These are phyloP conservation scores for Penicillium coprophilum DNA, from an alignment of 495 filamentous ascomycete species.

Conservation along the genomic window DNA sequence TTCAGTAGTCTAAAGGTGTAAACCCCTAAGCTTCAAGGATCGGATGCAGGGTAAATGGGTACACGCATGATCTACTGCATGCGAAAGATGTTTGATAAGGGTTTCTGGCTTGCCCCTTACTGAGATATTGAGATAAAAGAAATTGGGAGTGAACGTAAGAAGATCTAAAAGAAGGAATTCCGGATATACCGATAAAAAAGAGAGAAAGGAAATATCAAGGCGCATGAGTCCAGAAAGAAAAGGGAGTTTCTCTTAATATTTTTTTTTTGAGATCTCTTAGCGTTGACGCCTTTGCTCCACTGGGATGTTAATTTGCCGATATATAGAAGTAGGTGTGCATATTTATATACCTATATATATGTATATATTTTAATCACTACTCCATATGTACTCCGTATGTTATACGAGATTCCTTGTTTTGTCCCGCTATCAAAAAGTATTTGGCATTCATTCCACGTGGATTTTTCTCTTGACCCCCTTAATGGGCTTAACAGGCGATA, in stretches of 20 bases:
- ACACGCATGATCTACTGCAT: conserved; percentile 29
- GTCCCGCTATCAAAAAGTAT: not conserved
- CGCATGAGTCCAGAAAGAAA: not conserved
- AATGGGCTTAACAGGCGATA: not conserved
- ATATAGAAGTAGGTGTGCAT: not conserved
- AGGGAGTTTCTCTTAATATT: not conserved
- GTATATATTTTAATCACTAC: not conserved
- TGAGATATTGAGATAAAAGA: not conserved
- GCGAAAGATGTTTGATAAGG: conserved; percentile 11
- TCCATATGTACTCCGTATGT: not conserved
- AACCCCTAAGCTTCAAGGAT: conserved; percentile 10
- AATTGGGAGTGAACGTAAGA: conserved; percentile 12
- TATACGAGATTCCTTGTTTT: not conserved
- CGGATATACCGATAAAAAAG: conserved; percentile 9
- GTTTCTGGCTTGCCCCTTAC: conserved; percentile 21
- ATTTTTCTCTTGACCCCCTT: not conserved
- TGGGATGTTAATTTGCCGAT: not conserved
- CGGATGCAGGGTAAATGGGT: conserved; percentile 20
- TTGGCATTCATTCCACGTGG: not conserved
- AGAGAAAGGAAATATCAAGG: not conserved
- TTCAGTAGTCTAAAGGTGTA: conserved; percentile 27
- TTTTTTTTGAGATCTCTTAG: not conserved
- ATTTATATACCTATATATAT: too few relatives aligned
- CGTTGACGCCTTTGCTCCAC: not conserved
- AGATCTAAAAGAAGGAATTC: conserved; percentile 1